These are phyloP conservation scores for Agaricales sp. DNA, from an alignment of 1,284 basidiomycete species.

Conservation along the genomic window DNA sequence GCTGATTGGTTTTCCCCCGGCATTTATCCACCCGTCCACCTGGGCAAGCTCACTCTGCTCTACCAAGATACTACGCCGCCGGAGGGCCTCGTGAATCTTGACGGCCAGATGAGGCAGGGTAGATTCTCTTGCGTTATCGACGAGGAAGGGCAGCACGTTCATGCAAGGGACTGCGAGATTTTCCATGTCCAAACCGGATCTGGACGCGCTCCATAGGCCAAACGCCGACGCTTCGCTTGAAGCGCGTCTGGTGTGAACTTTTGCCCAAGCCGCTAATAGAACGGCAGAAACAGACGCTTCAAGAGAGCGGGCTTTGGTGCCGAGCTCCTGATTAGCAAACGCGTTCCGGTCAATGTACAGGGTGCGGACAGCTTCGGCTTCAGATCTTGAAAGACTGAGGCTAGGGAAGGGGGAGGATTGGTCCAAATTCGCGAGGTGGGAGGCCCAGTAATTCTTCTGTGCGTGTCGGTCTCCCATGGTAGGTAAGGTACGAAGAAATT, in stretches of 20 bases:
- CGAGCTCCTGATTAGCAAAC: not conserved
- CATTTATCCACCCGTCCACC: slow-evolving; percentile 24
- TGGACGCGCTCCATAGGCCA: slow-evolving; percentile 36
- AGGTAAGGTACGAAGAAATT: slow-evolving; percentile 22
- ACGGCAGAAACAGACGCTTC: slow-evolving; percentile 28
- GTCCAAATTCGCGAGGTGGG: slow-evolving; percentile 21
- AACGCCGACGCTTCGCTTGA: slow-evolving; percentile 24
- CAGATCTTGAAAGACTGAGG: not conserved
- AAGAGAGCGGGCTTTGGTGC: slow-evolving; percentile 18
- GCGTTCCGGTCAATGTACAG: slow-evolving; percentile 10
- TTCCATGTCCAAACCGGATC: slow-evolving; percentile 27
- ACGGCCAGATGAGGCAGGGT: slow-evolving; percentile 20
- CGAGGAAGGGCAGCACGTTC: slow-evolving; percentile 34
- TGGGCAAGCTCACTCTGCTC: slow-evolving; percentile 31
- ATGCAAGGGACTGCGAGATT: slow-evolving; percentile 33
- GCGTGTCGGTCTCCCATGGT: slow-evolving; percentile 16
- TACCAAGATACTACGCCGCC: slow-evolving; percentile 25
- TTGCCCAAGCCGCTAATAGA: slow-evolving; percentile 35
- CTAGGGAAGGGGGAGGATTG: slow-evolving; percentile 23
- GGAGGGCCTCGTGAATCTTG: slow-evolving; percentile 26
- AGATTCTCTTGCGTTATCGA: slow-evolving; percentile 14
- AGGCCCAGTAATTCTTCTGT: slow-evolving; percentile 31
- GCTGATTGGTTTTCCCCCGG: slow-evolving; percentile 22
- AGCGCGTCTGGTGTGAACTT: slow-evolving; percentile 26
- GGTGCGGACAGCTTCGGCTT: not conserved